Conservation (phyloP, 2,329 filamentous ascomycete species). For the Tolypocladium endophyticum region DNA sequence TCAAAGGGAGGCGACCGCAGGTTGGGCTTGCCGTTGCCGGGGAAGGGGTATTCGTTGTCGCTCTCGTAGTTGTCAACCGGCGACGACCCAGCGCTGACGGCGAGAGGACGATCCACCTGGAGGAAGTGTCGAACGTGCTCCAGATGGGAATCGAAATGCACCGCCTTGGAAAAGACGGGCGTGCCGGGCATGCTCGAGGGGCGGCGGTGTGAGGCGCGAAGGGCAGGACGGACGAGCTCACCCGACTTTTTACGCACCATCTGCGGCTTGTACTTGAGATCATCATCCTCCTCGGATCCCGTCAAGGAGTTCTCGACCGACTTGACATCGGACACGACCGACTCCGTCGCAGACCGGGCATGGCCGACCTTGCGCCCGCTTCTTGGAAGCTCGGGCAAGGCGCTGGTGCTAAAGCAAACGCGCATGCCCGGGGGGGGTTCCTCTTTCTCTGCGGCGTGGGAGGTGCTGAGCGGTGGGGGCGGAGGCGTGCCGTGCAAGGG, state of each 20-base stretch:
- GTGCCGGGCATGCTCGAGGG: conserved; percentile 97
- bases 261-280: conserved; percentile 59
- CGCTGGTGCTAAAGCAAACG: conserved; percentile 36
- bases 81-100: conserved; percentile 88
- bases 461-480: conserved; percentile 20
- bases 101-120: conserved; percentile 87
- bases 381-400: conserved; percentile 29
- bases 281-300: conserved; percentile 52
- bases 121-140: conserved; percentile 95
- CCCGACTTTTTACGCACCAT: conserved; percentile 98
- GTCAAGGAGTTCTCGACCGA: conserved; percentile 39
- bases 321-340: conserved; percentile 33
- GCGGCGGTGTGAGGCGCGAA: conserved; percentile 69
- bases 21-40: conserved; percentile 24
- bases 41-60: conserved; percentile 84
- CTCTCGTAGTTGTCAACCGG: conserved; percentile 82
- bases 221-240: conserved; percentile 85
- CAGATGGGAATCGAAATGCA: conserved; percentile 96
- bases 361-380: conserved; percentile 35
- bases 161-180: conserved; percentile 87
- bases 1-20: conserved; percentile 49
- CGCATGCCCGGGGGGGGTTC: conserved; percentile 19
- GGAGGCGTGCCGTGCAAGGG: conserved; percentile 35
- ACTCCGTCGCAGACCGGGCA: conserved; percentile 45
- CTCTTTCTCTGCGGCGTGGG: not conserved